Evolutionary conservation across 2,329 filamentous ascomycete genomes (phyloP).

Genomic region (Helotiales sp.): DNA sequence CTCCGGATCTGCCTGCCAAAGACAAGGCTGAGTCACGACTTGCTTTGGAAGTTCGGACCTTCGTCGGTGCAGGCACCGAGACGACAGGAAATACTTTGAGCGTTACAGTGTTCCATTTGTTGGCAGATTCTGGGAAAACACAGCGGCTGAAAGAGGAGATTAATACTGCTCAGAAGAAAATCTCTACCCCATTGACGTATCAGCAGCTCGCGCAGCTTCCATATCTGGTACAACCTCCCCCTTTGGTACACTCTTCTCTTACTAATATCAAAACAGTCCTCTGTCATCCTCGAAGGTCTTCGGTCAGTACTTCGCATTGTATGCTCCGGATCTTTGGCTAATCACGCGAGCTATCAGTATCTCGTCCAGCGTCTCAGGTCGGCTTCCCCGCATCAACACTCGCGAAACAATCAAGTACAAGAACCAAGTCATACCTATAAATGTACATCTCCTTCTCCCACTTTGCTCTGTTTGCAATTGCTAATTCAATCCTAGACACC

Average conservation of each 20-base stretch:
- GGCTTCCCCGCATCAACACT: conserved; percentile 16
- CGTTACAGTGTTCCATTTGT: conserved; percentile 22
- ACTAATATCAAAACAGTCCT: conserved; percentile 3
- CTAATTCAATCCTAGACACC: conserved; percentile 15
- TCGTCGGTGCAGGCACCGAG: conserved; percentile 31
- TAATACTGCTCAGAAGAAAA: conserved; percentile 11
- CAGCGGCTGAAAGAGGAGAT: conserved; percentile 23
- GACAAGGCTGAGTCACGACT: conserved; percentile 23
- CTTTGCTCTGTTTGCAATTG: not conserved
- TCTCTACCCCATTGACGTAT: conserved; percentile 13
- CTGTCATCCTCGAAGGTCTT: conserved; percentile 20
- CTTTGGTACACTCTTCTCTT: not conserved
- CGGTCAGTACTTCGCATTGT: not conserved
- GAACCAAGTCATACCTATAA: conserved; percentile 6
- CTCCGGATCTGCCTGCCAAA: conserved; percentile 3
- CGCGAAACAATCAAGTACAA: conserved; percentile 17
- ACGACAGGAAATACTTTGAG: conserved; percentile 27
- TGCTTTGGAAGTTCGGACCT: conserved; percentile 23
- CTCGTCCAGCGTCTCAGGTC: conserved; percentile 14
- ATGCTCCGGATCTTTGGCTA: not conserved
- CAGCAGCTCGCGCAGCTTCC: conserved; percentile 26
- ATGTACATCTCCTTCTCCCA: not conserved
- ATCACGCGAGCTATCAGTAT: too few species aligned
- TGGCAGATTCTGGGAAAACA: conserved; percentile 18
- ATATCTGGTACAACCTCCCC: conserved; percentile 12